Base-by-base conservation (phyloP, 768 basidiomycete genomes). In the Termitomyces heimii region DNA sequence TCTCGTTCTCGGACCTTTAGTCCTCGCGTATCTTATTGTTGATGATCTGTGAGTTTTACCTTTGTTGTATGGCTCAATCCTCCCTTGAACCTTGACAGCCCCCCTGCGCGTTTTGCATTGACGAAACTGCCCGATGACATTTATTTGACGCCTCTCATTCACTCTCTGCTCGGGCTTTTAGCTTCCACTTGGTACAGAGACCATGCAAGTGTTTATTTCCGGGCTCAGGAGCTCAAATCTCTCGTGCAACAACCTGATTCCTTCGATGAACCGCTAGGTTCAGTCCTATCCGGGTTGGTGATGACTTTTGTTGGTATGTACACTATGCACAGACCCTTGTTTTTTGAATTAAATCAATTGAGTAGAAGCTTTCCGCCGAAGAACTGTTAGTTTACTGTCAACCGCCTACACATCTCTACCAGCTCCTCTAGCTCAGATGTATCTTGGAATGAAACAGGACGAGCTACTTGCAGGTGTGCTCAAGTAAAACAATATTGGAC, bases 381-480 rank as follows among this genome's bases (percentile, higher is more conserved):
- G 82, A 58, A 84, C 83, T 0, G 77, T 86, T 59, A 62, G 63
- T 1, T 73, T 89, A 9, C 63, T 89, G 22, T 78, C 82, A 9
- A 81, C 76, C 62, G 85, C 85, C n/a, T 89, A 88, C 68, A 77
- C 80, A 3, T 82, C 84, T 1, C 70, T 91, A 24, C 78, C 82
- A 13, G 58, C 84, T 12, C 55, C 76, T 2, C 73, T 84, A 4
- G 84, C 82, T 13, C 77, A 82, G 61, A 68, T 60, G 28, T 89
- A 88, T 65, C 74, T 89, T 42, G 83, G 84, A 24, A 68, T 83
- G 58, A 57, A 69, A 8, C 58, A 68, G 3, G 75, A 77, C 22
- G 67, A 75, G 42, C 67, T 79, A 14, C 61, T 80, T 16, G 46
- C 63, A 46, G 74, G 80, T 79, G 47, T 49, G 70, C 60, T 18